Conservation (phyloP, 495 filamentous ascomycete genomes). For the Aspergillus taichungensis region DNA sequence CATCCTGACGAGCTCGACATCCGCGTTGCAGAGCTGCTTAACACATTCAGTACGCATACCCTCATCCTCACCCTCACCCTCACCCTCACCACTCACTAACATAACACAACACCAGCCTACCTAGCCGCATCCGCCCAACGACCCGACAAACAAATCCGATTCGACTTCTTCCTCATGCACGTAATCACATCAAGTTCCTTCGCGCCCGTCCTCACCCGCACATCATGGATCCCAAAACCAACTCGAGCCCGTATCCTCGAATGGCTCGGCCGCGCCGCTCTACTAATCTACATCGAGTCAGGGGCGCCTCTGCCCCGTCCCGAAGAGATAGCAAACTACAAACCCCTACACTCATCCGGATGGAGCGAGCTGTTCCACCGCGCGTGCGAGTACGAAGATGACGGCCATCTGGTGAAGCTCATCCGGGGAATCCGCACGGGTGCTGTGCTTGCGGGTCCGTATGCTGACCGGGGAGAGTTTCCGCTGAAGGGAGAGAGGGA, state of each 20-base stretch:
- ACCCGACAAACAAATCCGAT: constrained; percentile 19
- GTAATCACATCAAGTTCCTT: constrained; percentile 25
- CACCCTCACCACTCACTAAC: not conserved
- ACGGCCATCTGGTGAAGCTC: constrained; percentile 32
- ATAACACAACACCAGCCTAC: constrained; percentile 10
- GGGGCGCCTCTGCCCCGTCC: constrained; percentile 11
- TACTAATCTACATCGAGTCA: constrained; percentile 25
- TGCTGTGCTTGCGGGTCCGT: constrained; percentile 11
- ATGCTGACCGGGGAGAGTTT: constrained; percentile 6
- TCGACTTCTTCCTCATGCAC: constrained; percentile 39
- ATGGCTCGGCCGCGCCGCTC: constrained; percentile 26
- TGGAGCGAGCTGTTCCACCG: constrained; percentile 23
- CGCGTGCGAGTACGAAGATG: constrained; percentile 23
- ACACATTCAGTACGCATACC: constrained; percentile 8
- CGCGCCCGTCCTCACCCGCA: constrained; percentile 15
- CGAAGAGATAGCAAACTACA: constrained; percentile 13
- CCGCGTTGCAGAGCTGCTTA: constrained; percentile 25
- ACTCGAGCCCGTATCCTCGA: constrained; percentile 25
- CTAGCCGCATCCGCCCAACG: constrained; percentile 17
- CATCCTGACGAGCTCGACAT: constrained; percentile 12
- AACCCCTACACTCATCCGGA: constrained; percentile 9
- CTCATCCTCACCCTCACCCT: not conserved
- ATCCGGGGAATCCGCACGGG: constrained; percentile 26
- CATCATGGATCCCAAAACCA: constrained; percentile 20
- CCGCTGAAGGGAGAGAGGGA: constrained; percentile 16